Evolutionary conservation across 1,139 yeast genomes (phyloP), one percentile per base, ranked within the genome.

Genomic region (Pichia sp.): DNA sequence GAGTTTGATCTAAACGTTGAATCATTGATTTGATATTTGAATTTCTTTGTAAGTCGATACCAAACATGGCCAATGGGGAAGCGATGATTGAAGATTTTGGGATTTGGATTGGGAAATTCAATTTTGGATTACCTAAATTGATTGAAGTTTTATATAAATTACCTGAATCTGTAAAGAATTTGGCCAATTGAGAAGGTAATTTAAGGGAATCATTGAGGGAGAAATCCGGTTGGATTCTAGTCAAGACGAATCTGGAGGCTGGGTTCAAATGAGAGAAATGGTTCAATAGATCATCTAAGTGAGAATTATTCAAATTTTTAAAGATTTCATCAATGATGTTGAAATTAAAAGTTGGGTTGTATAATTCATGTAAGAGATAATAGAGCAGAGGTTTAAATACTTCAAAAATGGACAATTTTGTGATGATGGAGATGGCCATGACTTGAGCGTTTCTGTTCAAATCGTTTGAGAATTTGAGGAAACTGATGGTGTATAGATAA

Each of bases 381-480:
- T 73, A 63, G 45, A 79, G 55, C 43, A 79, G 58, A 2, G 83
- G 83, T 56, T 72, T 75, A 54, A 78, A 75, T 54, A 68, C 70
- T 53, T 76, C 74, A 61, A 77, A 76, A 51, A 67, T 70, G 5
- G 72, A 60, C 34, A 75, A 57, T 40, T 63, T 64, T 11, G 82
- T 77, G 21, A 79, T 59, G 15, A 78, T 67, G 6, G 79, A 70
- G 22, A 78, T 58, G n/a, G 80, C 71, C 54, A 73, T 76, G 32
- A 78, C 75, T 20, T 72, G 67, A 9, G 77, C 72, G 18, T 80
- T 80, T 57, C 82, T 58, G 53, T 68, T 69, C 36, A 69, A 51
- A 15, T 61, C 55, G 33, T 69, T 69, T 21, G 37, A 27, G 47
- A 71, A 71, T 47, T 69, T 68, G 55, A 76, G 75, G 53, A 66